A percentile compares a stretch with the other conserved stretches of the same genome.
Evolutionary conservation across 768 basidiomycete genomes (phyloP).

Genomic region (Cystofilobasidium bisporidii): DNA sequence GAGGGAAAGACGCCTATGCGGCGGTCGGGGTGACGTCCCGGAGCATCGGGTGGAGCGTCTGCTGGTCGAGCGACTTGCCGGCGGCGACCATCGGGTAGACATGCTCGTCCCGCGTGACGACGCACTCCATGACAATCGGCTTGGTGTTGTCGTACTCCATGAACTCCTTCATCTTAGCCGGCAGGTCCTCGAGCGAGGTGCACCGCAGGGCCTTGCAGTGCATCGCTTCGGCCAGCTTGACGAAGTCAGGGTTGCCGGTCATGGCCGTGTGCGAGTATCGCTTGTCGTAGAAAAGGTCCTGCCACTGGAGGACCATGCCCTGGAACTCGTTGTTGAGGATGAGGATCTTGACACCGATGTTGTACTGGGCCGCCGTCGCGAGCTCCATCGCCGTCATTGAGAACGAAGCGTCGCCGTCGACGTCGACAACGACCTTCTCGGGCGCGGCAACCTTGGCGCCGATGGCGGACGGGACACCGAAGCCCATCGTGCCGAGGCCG

Average conservation of each 20-base stretch:
- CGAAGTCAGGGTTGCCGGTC: constrained; percentile 83
- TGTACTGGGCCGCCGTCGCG: constrained; percentile 78
- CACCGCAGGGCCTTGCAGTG: constrained; percentile 81
- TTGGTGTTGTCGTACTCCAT: constrained; percentile 79
- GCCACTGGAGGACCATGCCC: constrained; percentile 99
- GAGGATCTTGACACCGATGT: constrained; percentile 90
- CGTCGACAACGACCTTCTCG: constrained; percentile 83
- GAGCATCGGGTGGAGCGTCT: constrained; percentile 37
- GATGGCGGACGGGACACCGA: constrained; percentile 84
- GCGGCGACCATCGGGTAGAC: constrained; percentile 52
- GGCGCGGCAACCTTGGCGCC: constrained; percentile 96
- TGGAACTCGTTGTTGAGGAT: constrained; percentile 95
- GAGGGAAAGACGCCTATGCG: not conserved
- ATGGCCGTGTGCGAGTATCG: constrained; percentile 95
- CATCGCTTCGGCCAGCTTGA: constrained; percentile 81
- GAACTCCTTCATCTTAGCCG: constrained; percentile 97
- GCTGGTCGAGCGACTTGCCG: constrained; percentile 89
- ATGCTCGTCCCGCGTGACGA: constrained; percentile 73
- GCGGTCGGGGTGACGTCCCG: not conserved
- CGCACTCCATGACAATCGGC: constrained; percentile 84
- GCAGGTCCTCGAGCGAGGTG: constrained; percentile 60
- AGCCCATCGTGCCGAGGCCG: constrained; percentile 70
- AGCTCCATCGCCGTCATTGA: constrained; percentile 99
- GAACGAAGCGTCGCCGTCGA: constrained; percentile 96
- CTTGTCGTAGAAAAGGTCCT: constrained; percentile 93